These are phyloP conservation scores for Dioscorea zingiberensis DNA, from an alignment of 106 monocot species.

Conservation along the genomic window DNA sequence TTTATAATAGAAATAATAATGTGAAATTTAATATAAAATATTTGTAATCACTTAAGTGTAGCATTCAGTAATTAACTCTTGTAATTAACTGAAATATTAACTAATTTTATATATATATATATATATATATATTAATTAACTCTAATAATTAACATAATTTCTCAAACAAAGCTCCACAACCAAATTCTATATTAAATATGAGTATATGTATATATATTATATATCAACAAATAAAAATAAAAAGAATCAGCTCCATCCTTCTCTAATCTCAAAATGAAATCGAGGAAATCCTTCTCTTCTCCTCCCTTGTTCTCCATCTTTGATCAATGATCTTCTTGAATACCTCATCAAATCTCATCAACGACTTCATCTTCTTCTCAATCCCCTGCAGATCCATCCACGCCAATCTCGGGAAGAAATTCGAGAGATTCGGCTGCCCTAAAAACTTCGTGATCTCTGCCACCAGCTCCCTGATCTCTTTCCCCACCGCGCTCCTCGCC, in stretches of 20 bases:
- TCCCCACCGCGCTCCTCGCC: neutral
- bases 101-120: no score
- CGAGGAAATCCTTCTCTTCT: constrained; percentile 6
- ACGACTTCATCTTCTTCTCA: neutral
- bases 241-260: constrained; percentile 1
- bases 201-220: no score
- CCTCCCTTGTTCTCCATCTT: neutral
- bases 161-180: no score
- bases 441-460: neutral
- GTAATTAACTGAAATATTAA: no score
- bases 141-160: no score
- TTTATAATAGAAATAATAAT: no score
- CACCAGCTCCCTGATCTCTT: constrained; percentile 11
- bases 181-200: no score
- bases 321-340: neutral
- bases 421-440: constrained; percentile 8
- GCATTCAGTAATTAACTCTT: no score
- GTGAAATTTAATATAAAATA: no score
- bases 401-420: constrained; percentile 12
- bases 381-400: constrained; percentile 17
- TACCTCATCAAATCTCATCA: neutral
- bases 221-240: no score
- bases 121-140: no score
- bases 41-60: no score
- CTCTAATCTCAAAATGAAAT: constrained; percentile 3